Evolutionary conservation across 2,329 filamentous ascomycete genomes (phyloP).

Genomic region (Nannizziopsis arthrosporioides): DNA sequence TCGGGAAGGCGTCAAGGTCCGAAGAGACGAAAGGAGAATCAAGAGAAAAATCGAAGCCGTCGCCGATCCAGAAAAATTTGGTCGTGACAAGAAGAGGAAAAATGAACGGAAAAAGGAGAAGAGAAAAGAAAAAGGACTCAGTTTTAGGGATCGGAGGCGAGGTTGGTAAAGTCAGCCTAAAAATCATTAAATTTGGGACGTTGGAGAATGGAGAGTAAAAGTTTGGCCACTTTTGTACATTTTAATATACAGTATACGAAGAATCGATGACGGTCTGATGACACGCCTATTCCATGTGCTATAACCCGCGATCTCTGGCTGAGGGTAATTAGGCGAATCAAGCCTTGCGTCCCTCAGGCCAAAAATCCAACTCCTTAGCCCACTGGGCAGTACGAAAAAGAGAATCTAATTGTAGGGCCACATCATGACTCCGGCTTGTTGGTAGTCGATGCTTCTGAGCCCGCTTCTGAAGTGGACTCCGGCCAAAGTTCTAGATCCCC

Average conservation of each 20-base stretch:
- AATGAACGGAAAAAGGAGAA: constrained; percentile 73
- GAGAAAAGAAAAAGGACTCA: constrained; percentile 64
- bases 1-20: constrained; percentile 57
- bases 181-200: not conserved
- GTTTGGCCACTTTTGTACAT: too few species aligned
- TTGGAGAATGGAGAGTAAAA: too few species aligned
- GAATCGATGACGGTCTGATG: too few species aligned
- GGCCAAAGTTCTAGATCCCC: constrained; percentile 85
- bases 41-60: constrained; percentile 89
- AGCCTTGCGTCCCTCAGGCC: not conserved
- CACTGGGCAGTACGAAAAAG: not conserved
- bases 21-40: constrained; percentile 59
- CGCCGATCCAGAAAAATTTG: constrained; percentile 65
- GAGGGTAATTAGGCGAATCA: too few species aligned
- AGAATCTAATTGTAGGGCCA: not conserved
- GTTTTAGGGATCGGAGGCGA: constrained; percentile 60
- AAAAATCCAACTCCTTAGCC: not conserved
- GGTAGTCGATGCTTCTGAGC: not conserved
- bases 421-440: constrained; percentile 2
- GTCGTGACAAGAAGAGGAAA: constrained; percentile 68
- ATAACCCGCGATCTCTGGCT: too few species aligned
- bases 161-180: constrained; percentile 44
- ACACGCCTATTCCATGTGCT: too few species aligned
- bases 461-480: constrained; percentile 42
- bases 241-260: too few species aligned